These are phyloP conservation scores for Yamadazyma jaroonii DNA, from an alignment of 1,139 yeast genomes.

Conservation along the genomic window DNA sequence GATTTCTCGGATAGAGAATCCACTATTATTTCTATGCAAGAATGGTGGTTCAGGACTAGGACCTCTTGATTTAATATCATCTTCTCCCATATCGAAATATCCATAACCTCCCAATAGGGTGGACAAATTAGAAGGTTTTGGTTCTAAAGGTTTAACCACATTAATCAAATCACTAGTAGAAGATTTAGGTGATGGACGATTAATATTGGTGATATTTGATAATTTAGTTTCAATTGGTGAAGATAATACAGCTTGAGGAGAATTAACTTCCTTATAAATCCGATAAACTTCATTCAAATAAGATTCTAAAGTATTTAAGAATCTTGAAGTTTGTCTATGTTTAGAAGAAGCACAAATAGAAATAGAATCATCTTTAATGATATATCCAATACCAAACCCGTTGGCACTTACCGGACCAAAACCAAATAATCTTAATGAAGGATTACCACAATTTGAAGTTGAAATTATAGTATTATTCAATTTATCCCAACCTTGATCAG, in stretches of 20 bases:
- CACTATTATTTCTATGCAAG: slow-evolving; percentile 40
- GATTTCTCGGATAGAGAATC: slow-evolving; percentile 57
- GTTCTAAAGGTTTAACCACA: slow-evolving; percentile 10
- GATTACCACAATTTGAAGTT: slow-evolving; percentile 66
- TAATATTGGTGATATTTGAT: slow-evolving; percentile 2
- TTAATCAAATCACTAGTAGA: slow-evolving; percentile 4
- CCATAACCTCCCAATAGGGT: slow-evolving; percentile 80
- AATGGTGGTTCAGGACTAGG: slow-evolving; percentile 67
- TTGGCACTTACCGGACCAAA: slow-evolving; percentile 90
- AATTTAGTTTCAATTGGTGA: slow-evolving; percentile 15
- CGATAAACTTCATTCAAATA: slow-evolving; percentile 64
- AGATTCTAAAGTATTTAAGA: slow-evolving; percentile 69
- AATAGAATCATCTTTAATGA: slow-evolving; percentile 79
- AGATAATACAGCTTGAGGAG: slow-evolving; percentile 13
- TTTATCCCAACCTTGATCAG: slow-evolving; percentile 65
- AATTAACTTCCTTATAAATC: slow-evolving; percentile 46
- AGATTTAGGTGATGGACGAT: neutral
- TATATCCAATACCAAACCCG: slow-evolving; percentile 91
- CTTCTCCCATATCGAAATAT: slow-evolving; percentile 72
- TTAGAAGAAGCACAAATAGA: slow-evolving; percentile 87
- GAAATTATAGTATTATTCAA: slow-evolving; percentile 55
- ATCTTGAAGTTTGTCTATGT: slow-evolving; percentile 85
- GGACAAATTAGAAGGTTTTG: slow-evolving; percentile 22
- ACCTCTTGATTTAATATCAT: slow-evolving; percentile 65
- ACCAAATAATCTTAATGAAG: slow-evolving; percentile 81